Base-by-base conservation (phyloP, 768 basidiomycete genomes). In the Clathrus columnatus region DNA sequence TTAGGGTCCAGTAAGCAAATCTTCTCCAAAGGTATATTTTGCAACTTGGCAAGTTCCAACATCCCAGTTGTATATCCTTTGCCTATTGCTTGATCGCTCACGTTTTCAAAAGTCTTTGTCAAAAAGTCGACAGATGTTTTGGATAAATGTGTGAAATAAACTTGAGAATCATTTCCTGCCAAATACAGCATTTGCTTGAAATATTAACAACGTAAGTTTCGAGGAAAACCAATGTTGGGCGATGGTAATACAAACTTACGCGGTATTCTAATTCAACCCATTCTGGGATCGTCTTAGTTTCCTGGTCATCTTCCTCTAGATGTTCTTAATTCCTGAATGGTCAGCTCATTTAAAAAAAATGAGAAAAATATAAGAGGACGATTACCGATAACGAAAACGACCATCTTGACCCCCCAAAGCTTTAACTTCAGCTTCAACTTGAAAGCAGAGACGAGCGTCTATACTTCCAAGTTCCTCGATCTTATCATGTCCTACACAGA, bases 1-100 rank as follows among this genome's bases (percentile, higher is more conserved):
- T 84, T 88, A 1, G 96, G 96, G 66, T 99, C 96, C n/a, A 99
- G 78, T 16, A 99, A 72, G 64, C 96, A 99, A 8, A 96, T 87
- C 61, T 77, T 77, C 0, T 81, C 75, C 4, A 84, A 65, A 0
- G 74, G 52, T 56, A 77, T 52, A 61, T 67, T 36, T 23, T 61
- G 53, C 30, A 44, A 58, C 48, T 75, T 69, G 68, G 92, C 79
- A n/a, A 87, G 69, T 2, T 83, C 75, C 20, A 82, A 63, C 0
- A 92, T 74, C 4, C 81, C 75, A 11, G 69, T 63, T 29, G 74
- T 72, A 63, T 82, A 75, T 46, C 76, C 79, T 23, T 70, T 68
- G 1, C 75, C 75, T 29, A 10, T 48, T 48, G 20, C 64, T 62
- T 23, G 65, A 18, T 18, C 59, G 27, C 50, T 60, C 56, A 47